Evolutionary conservation across 148 eudicot genomes (phyloP).

Genomic region (Diospyros lotus): DNA sequence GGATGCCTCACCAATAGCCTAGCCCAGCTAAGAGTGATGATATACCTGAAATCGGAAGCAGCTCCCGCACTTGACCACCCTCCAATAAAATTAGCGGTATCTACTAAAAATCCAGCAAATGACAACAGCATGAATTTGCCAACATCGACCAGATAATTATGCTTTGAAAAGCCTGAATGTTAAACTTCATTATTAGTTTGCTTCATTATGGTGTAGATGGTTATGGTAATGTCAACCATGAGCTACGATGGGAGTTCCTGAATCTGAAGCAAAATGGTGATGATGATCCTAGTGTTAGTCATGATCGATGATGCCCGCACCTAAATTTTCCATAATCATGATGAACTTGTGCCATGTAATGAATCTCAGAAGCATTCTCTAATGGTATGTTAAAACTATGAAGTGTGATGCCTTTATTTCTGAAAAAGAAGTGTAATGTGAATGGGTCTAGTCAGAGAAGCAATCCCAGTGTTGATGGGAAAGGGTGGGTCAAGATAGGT

Average conservation of each 20-base stretch:
- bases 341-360: conserved; percentile 15
- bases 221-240: conserved; percentile 11
- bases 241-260: conserved; percentile 8
- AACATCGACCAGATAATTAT: conserved; percentile 16
- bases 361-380: conserved; percentile 1
- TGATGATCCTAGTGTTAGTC: background rate
- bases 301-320: conserved; percentile 4
- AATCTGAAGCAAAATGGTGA: background rate
- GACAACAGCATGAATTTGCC: conserved; percentile 28
- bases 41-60: conserved; percentile 19
- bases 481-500: background rate
- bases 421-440: background rate
- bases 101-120: conserved; percentile 31
- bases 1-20: background rate
- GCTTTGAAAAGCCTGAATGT: conserved; percentile 27
- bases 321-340: background rate
- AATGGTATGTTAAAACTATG: conserved; percentile 11
- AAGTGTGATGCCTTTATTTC: background rate
- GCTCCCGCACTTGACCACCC: conserved; percentile 11
- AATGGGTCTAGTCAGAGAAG: background rate
- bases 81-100: conserved; percentile 17
- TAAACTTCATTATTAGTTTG: conserved; percentile 11
- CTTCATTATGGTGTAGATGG: conserved; percentile 9
- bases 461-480: conserved; percentile 2
- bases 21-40: conserved; percentile 9